Conservation (phyloP, 1,284 basidiomycete genomes). For the Fomes fomentarius region DNA sequence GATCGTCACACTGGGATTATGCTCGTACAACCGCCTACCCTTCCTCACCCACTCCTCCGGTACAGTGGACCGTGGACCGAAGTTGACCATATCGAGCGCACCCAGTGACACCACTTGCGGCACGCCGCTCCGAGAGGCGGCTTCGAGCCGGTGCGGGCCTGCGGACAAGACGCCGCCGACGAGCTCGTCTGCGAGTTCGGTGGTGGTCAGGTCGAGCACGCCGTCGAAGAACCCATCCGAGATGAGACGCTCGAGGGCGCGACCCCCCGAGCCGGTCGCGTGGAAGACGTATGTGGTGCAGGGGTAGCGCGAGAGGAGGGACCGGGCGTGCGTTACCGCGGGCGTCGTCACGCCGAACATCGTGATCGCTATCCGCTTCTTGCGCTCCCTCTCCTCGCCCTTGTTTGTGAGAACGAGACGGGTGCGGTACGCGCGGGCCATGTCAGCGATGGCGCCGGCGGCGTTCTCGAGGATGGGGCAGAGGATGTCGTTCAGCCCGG, state of each 20-base stretch:
- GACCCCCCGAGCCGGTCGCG: slow-evolving; percentile 27
- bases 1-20: slow-evolving; percentile 26
- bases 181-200: slow-evolving; percentile 30
- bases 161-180: slow-evolving; percentile 29
- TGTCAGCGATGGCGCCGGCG: slow-evolving; percentile 28
- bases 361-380: slow-evolving; percentile 28
- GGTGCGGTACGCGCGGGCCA: slow-evolving; percentile 24
- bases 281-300: slow-evolving; percentile 31
- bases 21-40: slow-evolving; percentile 15
- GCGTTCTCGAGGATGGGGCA: slow-evolving; percentile 29
- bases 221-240: slow-evolving; percentile 25
- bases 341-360: slow-evolving; percentile 32
- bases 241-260: slow-evolving; percentile 25
- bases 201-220: slow-evolving; percentile 30
- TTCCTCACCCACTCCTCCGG: slow-evolving; percentile 18
- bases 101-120: slow-evolving; percentile 31
- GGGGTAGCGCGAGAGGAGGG: slow-evolving; percentile 21
- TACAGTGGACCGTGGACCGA: slow-evolving; percentile 25
- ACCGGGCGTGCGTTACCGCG: slow-evolving; percentile 27
- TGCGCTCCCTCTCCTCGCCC: neutral
- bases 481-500: slow-evolving; percentile 30
- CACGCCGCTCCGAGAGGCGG: slow-evolving; percentile 19
- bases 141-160: slow-evolving; percentile 26
- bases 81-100: slow-evolving; percentile 29
- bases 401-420: neutral